phyloP scores from a whole-genome alignment of 495 filamentous ascomycete genomes.

The Aspergillus asperescens region DNA sequence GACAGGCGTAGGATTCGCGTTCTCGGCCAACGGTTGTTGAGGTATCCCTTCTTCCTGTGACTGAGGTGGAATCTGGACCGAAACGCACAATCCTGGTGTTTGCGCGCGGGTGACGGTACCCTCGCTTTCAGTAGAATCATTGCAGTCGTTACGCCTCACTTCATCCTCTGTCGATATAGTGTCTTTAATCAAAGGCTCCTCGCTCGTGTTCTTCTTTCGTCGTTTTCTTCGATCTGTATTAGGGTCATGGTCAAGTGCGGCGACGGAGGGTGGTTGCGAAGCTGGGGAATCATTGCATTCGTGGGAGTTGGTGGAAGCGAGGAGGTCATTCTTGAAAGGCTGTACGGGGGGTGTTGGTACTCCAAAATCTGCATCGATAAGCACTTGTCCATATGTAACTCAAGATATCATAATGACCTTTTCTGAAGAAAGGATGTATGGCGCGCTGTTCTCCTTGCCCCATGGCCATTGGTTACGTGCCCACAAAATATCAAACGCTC shows the following conservation, averaged over 20 bases:
- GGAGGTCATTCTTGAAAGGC: constrained; percentile 5
- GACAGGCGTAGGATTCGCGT: neutral
- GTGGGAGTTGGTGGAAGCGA: neutral
- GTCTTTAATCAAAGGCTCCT: no score
- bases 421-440: constrained; percentile 42
- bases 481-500: constrained; percentile 23
- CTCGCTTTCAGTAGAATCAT: neutral
- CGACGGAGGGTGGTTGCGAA: neutral
- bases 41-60: neutral
- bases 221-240: constrained; percentile 46
- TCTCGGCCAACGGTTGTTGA: neutral
- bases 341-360: constrained; percentile 7
- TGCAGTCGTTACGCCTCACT: neutral
- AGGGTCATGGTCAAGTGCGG: constrained; percentile 34
- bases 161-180: neutral
- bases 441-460: constrained; percentile 36
- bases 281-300: neutral
- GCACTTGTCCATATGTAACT: neutral
- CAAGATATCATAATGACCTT: constrained; percentile 24
- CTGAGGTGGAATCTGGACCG: neutral
- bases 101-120: neutral
- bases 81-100: neutral
- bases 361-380: constrained; percentile 26
- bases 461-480: constrained; percentile 35
- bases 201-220: constrained; percentile 42